A percentile compares a stretch with the other conserved stretches of the same genome.
These are phyloP conservation scores for Kodamaea alishanica DNA, from an alignment of 1,139 yeast species.

Conservation along the genomic window DNA sequence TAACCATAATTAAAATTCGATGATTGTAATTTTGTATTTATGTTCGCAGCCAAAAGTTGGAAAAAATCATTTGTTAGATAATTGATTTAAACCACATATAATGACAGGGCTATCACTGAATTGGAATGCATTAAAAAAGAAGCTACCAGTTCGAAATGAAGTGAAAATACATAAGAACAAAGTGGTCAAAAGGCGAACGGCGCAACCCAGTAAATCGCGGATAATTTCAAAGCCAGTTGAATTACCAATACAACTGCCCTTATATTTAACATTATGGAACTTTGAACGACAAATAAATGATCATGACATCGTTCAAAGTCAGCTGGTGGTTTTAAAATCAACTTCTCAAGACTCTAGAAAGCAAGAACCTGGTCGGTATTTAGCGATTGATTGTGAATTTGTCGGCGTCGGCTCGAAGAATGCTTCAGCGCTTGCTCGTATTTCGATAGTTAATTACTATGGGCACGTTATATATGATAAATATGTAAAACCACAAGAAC, in stretches of 20 bases:
- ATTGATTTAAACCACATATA: background rate
- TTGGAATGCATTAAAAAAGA: constrained; percentile 32
- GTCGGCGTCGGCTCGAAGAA: constrained; percentile 78
- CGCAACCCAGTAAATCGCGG: too few species aligned
- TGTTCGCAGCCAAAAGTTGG: too few species aligned
- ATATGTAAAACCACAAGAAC: constrained; percentile 70
- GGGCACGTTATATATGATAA: constrained; percentile 70
- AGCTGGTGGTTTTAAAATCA: too few species aligned
- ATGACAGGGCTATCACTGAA: constrained; percentile 31
- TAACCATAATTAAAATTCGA: too few species aligned
- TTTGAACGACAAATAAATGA: too few species aligned
- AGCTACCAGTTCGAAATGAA: constrained; percentile 11
- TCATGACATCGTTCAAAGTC: too few species aligned
- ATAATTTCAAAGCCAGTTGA: too few species aligned
- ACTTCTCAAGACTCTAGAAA: constrained; percentile 19
- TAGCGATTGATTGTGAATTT: constrained; percentile 92
- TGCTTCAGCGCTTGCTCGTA: constrained; percentile 76
- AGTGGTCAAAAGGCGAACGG: background rate
- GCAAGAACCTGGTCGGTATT: constrained; percentile 57
- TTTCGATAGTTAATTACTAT: constrained; percentile 78
- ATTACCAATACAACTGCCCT: too few species aligned
- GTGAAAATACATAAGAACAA: constrained; percentile 1
- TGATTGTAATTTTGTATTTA: too few species aligned
- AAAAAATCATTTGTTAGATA: too few species aligned
- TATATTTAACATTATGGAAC: too few species aligned